Base-by-base conservation (phyloP, 2,329 filamentous ascomycete genomes). In the Dothistroma septosporum region DNA sequence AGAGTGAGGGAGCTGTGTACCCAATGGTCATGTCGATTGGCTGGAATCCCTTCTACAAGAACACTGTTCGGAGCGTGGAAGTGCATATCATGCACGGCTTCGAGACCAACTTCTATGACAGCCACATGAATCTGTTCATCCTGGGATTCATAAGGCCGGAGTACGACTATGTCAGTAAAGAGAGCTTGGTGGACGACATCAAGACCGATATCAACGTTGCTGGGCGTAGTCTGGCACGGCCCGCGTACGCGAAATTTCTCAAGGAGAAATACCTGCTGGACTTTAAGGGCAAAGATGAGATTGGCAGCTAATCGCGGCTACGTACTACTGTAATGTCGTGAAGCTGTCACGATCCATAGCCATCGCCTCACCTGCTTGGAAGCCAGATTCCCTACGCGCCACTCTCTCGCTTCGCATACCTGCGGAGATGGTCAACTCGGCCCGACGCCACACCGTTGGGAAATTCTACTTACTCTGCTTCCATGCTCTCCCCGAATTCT, bases 41-140 rank as follows among this genome's bases (percentile, higher is more conserved):
- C 49, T 97, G 92, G 83, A 99, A 97, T 77, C 94, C 94, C 0
- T 97, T 92, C 78, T 99, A 96, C 83, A 92, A 92, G 75, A 97
- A 99, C 81, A 87, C 83, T 4, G 86, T 90, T 52, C 87, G 91
- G 64, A 91, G 85, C 64, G 92, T 94, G 72, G 82, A 76, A 61
- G 73, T 75, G 55, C 74, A 75, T 58, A 84, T 99, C 58, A 83
- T 99, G 76, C 87, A 91, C 71, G 75, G 81, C 48, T 96, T 97
- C 74, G 75, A 77, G 1, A 78, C 81, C 44, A 92, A 97, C 73
- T 99, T 99, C 74, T 97, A 97, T 77, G 90, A 85, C 64, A 84
- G 83, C 5, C 84, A 86, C 67, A 88, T 97, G 80, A 87, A 91
- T 47, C 79, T 97, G 16, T 76, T 92, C 24, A 86, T 99, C 54